Conservation (phyloP, 495 filamentous ascomycete species). For the Baudoinia panamericana region DNA sequence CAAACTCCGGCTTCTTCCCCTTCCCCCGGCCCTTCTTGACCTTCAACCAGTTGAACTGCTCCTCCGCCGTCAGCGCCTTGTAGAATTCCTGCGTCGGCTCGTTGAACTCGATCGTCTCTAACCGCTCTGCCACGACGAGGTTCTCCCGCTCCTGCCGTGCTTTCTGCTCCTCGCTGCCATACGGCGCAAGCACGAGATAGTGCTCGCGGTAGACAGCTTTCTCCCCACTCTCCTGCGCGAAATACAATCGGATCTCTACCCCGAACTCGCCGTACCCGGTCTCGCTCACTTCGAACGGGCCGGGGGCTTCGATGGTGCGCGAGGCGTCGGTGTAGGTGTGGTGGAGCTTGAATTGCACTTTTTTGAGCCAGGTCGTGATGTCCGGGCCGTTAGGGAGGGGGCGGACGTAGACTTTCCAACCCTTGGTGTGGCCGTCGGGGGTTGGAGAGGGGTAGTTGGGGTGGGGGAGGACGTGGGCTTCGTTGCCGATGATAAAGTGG, state of each 20-base stretch:
- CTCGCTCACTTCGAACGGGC: slow-evolving; percentile 72
- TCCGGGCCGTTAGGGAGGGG: slow-evolving; percentile 66
- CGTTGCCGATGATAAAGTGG: slow-evolving; percentile 21
- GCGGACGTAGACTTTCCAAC: slow-evolving; percentile 86
- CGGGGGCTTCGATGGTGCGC: slow-evolving; percentile 57
- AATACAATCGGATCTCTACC: slow-evolving; percentile 84
- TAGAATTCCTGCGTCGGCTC: slow-evolving; percentile 87
- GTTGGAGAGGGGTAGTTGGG: slow-evolving; percentile 9
- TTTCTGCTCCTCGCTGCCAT: slow-evolving; percentile 67
- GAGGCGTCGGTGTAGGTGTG: slow-evolving; percentile 83
- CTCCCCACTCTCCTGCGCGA: slow-evolving; percentile 69
- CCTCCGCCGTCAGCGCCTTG: slow-evolving; percentile 50
- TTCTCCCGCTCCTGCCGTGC: slow-evolving; percentile 46
- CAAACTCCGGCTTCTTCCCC: slow-evolving; percentile 19
- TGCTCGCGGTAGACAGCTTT: slow-evolving; percentile 88
- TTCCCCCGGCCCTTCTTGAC: slow-evolving; percentile 22
- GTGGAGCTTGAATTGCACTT: slow-evolving; percentile 95
- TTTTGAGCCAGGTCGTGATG: slow-evolving; percentile 89
- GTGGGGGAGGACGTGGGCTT: slow-evolving; percentile 16
- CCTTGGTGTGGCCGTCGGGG: slow-evolving; percentile 75
- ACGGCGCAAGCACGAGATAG: slow-evolving; percentile 80
- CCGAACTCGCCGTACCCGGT: slow-evolving; percentile 98
- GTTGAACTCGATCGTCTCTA: slow-evolving; percentile 91
- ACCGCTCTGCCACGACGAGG: slow-evolving; percentile 57
- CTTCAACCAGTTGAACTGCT: slow-evolving; percentile 29